Conservation (phyloP, 2,329 filamentous ascomycete species). For the Xylariaceae sp. region DNA sequence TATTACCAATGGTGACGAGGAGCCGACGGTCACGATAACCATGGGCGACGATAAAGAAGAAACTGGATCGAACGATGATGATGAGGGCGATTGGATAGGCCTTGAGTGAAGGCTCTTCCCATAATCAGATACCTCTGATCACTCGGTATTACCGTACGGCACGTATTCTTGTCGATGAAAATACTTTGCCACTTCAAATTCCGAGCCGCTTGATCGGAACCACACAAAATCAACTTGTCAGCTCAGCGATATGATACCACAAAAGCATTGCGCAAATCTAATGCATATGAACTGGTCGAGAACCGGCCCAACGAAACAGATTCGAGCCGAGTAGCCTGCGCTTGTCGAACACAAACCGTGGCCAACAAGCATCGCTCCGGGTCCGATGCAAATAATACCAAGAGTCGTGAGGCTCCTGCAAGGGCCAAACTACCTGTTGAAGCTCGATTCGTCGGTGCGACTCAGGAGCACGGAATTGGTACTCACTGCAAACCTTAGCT, state of each 20-base stretch:
- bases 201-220: too few species aligned
- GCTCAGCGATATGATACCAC: neutral
- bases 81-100: conserved; percentile 32
- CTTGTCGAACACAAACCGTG: neutral
- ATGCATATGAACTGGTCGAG: too few species aligned
- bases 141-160: neutral
- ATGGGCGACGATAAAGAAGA: conserved; percentile 17
- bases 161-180: neutral
- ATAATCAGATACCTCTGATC: neutral
- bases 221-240: neutral
- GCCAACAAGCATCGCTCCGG: too few species aligned
- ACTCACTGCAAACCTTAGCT: too few species aligned
- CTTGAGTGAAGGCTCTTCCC: conserved; percentile 23
- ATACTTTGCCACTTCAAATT: neutral
- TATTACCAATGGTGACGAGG: conserved; percentile 19
- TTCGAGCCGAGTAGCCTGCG: neutral
- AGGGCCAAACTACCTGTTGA: too few species aligned
- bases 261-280: too few species aligned
- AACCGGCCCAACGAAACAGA: too few species aligned
- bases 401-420: neutral
- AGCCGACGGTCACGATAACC: conserved; percentile 24
- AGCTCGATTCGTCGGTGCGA: too few species aligned
- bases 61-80: conserved; percentile 22
- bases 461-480: too few species aligned
- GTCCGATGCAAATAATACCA: too few species aligned